Base-by-base conservation (phyloP, 345 rosid genomes). In the Corchorus capsularis region DNA sequence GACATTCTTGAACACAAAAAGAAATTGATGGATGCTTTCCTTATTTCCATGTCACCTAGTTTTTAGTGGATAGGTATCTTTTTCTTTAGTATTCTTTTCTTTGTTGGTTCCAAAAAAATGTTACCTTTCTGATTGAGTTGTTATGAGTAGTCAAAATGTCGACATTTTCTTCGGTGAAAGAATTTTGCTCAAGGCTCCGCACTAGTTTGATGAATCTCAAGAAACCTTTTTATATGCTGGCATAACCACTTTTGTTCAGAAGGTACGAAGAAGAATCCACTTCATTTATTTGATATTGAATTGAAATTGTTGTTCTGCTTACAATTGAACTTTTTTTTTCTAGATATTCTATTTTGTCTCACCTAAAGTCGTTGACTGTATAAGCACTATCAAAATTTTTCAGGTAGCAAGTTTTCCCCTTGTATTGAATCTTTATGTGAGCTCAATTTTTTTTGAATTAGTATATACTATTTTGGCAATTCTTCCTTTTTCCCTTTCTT, bases 31-130 rank as follows among this genome's bases (percentile, higher is more conserved):
- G 86, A 79, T 61, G 77, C 87, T 62, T 74, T 88, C 70, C 34
- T 73, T 60, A 77, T 83, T 75, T 82, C 90, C 78, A 81, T 91
- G 54, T 87, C 91, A 16, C 91, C 99, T 41, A 90, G 91, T 80
- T 85, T 87, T 64, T 85, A 85, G n/a, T 95, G 99, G 99, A 88
- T 81, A 60, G 99, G 99, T 93, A 95, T 80, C 54, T 75, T 77
- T 34, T 78, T 70, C 81, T 22, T 73, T 43, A 45, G 20, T 69
- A 53, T 4, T 64, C 41, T 71, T 49, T 15, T 74, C 47, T n/a
- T 2, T 52, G 20, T 65, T 52, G 57, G 64, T 47, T 53, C 59
- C 53, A 0, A 54, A 47, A 22, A 46, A 7, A 59, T 64, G 3
- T 74, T 66, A 34, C 19, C 73, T 67, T 72, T 66, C 73, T 67